Evolutionary conservation across 208 protist genomes (phyloP).

Genomic region (Crithidia mellificae): DNA sequence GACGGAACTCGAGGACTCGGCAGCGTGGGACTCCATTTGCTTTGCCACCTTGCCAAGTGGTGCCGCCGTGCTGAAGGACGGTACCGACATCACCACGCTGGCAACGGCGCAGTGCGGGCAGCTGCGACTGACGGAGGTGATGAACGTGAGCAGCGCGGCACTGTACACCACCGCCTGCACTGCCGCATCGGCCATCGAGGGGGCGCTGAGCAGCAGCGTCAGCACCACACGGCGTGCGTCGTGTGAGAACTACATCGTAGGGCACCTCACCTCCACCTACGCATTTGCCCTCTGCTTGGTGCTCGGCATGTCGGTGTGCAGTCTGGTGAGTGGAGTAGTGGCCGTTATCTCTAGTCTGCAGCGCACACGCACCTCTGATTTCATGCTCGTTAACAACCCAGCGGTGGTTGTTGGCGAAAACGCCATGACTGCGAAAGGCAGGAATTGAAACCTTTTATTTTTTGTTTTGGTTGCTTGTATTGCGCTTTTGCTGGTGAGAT

Average conservation of each 20-base stretch:
- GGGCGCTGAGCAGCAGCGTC: background rate
- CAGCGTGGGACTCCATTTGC: slow-evolving; percentile 29
- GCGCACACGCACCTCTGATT: slow-evolving; percentile 18
- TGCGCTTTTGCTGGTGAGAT: background rate
- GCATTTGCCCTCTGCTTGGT: slow-evolving; percentile 23
- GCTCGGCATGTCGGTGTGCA: slow-evolving; percentile 27
- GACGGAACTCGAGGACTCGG: slow-evolving; percentile 1
- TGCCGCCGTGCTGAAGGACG: slow-evolving; percentile 9
- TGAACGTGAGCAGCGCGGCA: background rate
- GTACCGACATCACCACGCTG: slow-evolving; percentile 1
- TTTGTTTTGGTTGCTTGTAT: background rate
- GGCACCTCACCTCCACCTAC: slow-evolving; percentile 20
- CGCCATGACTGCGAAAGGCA: background rate
- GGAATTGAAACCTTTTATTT: background rate
- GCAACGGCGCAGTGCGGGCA: slow-evolving; percentile 15
- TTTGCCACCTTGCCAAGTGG: slow-evolving; percentile 28
- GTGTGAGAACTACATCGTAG: slow-evolving; percentile 33
- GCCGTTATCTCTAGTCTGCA: slow-evolving; percentile 9
- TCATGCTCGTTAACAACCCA: slow-evolving; percentile 11
- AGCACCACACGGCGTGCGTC: background rate
- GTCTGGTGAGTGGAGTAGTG: slow-evolving; percentile 22
- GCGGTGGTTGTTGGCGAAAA: background rate
- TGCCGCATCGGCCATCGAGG: background rate
- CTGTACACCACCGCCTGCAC: background rate
- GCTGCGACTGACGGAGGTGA: background rate